Evolutionary conservation across 2,329 filamentous ascomycete genomes (phyloP), one percentile per base, ranked within the genome.

Genomic region (Thielaviopsis ethacetica): DNA sequence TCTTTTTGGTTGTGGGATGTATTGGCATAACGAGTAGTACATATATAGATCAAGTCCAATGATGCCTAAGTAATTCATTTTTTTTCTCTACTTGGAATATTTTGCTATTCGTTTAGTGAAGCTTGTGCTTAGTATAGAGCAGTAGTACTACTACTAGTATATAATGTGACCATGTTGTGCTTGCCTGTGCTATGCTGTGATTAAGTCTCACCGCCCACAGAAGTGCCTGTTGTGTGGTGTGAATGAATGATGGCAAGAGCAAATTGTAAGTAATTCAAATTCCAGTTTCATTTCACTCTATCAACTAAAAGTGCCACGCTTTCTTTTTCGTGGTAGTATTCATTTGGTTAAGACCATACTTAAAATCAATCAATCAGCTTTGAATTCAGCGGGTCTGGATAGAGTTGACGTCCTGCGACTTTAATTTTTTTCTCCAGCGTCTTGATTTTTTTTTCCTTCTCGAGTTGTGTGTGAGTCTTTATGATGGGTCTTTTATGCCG

Each of bases 41-140:
- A 34, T 34, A 34, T 34, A 34, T 34, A 34, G 30, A 34, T 34
- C 30, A 34, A 34, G 30, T 34, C 30, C 30, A 34, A 34, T 34
- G 30, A 12, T 10, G 6, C 30, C 30, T 9, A 34, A 9, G 2
- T 12, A 34, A 34, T 34, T 34, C 7, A 34, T 2, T 34, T 12
- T 34, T 59, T 59, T 59, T 62, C 47, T 56, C 19, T n/a, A 59
- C 53, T 53, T 50, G 44, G 53, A 41, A 34, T 34, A 34, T 5
- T 12, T 6, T 34, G 30, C 30, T 10, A 34, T 9, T 34, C 10
- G 30, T 10, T 34, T 10, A 2, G 30, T 34, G 30, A 34, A n/a
- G n/a, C n/a, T n/a, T n/a, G n/a, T n/a, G n/a, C n/a, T n/a, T n/a
- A n/a, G n/a, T n/a, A n/a, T n/a, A n/a, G n/a, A n/a, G n/a, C n/a